These are phyloP conservation scores for Phytophthora cactorum DNA, from an alignment of 352 stramenopile genomes.

Conservation along the genomic window DNA sequence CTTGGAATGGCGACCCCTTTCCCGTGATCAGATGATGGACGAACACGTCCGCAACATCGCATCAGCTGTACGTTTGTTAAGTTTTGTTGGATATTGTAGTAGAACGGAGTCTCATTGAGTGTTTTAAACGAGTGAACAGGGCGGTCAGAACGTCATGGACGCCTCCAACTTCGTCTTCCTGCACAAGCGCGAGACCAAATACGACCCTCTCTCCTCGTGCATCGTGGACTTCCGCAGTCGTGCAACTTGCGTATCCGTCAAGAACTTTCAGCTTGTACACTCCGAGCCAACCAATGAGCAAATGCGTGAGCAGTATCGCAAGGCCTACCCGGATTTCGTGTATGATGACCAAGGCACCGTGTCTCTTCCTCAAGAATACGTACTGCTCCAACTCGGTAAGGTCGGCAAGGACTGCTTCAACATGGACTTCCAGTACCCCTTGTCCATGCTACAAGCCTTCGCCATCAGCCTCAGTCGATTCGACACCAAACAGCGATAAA, in stretches of 20 bases:
- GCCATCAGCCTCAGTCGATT: constrained; percentile 93
- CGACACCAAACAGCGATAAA: constrained; percentile 87
- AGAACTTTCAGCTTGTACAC: constrained; percentile 94
- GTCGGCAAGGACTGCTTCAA: constrained; percentile 95
- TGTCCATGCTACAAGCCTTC: constrained; percentile 93
- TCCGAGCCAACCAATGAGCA: constrained; percentile 74
- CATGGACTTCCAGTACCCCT: constrained; percentile 94
- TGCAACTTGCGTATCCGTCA: constrained; percentile 91
- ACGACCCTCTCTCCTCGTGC: constrained; percentile 91
- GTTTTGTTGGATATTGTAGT: background rate
- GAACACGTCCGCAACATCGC: constrained; percentile 72
- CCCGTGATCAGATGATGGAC: constrained; percentile 82
- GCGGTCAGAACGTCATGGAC: constrained; percentile 83
- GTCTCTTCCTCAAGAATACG: constrained; percentile 78
- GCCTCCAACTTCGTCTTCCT: constrained; percentile 81
- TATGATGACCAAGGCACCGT: constrained; percentile 89
- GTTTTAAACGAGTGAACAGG: constrained; percentile 35
- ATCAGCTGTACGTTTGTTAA: constrained; percentile 45
- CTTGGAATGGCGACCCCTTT: constrained; percentile 76
- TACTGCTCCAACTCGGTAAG: constrained; percentile 87
- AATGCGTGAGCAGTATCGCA: constrained; percentile 75
- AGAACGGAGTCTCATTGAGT: constrained; percentile 1
- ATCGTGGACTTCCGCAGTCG: constrained; percentile 93
- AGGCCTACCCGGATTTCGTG: constrained; percentile 72
- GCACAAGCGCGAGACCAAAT: constrained; percentile 89